Percentiles rank a stretch among this genome's conserved stretches.
phyloP scores from a whole-genome alignment of 352 stramenopile species.

The Phytopythium chamaehyphon region DNA sequence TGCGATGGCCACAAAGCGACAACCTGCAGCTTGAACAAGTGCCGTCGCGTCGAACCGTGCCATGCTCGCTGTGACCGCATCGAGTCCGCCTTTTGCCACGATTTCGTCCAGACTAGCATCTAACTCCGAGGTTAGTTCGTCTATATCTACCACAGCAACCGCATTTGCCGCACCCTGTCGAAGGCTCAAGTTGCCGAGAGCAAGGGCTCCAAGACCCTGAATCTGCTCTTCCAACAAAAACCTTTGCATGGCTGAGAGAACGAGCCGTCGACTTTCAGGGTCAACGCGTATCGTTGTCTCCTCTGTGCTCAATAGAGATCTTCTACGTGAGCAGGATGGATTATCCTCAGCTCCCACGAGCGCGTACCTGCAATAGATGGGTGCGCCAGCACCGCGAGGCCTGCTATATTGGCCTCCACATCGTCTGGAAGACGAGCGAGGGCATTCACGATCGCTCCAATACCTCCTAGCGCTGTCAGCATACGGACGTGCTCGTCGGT shows the following conservation, averaged over 20 bases:
- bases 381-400: constrained; percentile 49
- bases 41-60: constrained; percentile 34
- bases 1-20: constrained; percentile 48
- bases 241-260: constrained; percentile 51
- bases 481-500: constrained; percentile 23
- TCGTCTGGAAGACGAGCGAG: constrained; percentile 49
- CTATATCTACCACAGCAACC: too few relatives aligned
- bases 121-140: too few relatives aligned
- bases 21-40: constrained; percentile 48
- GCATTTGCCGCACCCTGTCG: constrained; percentile 43
- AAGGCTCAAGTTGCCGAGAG: constrained; percentile 53
- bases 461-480: constrained; percentile 36
- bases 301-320: constrained; percentile 13
- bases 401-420: constrained; percentile 38
- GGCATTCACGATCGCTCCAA: constrained; percentile 41
- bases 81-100: constrained; percentile 45
- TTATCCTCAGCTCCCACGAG: neutral
- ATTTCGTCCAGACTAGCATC: constrained; percentile 56
- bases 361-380: constrained; percentile 36
- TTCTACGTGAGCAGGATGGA: neutral
- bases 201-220: constrained; percentile 45
- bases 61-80: constrained; percentile 47
- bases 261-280: constrained; percentile 43
- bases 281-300: constrained; percentile 44
- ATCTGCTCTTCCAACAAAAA: constrained; percentile 59